A percentile compares a stretch with the other conserved stretches of the same genome.
Evolutionary conservation across 1,284 basidiomycete species (phyloP).

Genomic region (Cutaneotrichosporon sp.): DNA sequence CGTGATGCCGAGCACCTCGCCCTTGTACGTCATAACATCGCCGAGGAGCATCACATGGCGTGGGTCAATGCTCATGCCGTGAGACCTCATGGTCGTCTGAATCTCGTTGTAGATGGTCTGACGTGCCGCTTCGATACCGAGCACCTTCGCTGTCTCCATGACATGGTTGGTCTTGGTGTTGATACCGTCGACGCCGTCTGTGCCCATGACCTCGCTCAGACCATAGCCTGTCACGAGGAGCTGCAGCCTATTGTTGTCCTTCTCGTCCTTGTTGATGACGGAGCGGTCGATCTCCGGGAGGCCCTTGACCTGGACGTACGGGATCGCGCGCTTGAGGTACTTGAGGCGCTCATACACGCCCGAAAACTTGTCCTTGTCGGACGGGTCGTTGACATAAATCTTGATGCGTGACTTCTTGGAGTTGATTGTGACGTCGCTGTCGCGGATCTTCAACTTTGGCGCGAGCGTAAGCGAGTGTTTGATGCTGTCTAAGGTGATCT

Average conservation of each 20-base stretch:
- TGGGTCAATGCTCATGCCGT: constrained; percentile 98
- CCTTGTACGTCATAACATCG: constrained; percentile 99
- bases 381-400: constrained; percentile 32
- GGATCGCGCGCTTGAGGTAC: constrained; percentile 75
- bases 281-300: constrained; percentile 81
- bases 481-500: constrained; percentile 88
- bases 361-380: constrained; percentile 59
- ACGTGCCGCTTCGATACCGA: constrained; percentile 96
- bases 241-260: constrained; percentile 64
- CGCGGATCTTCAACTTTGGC: constrained; percentile 90
- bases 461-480: constrained; percentile 85
- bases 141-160: constrained; percentile 89
- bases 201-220: constrained; percentile 95
- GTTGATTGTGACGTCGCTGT: constrained; percentile 59
- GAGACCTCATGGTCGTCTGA: constrained; percentile 93
- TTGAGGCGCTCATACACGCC: constrained; percentile 74
- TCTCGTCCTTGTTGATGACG: constrained; percentile 87
- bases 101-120: constrained; percentile 96
- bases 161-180: constrained; percentile 95
- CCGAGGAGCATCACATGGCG: constrained; percentile 98
- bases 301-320: constrained; percentile 89
- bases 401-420: constrained; percentile 26
- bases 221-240: constrained; percentile 95
- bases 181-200: constrained; percentile 90
- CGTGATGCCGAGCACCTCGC: constrained; percentile 97